These are phyloP conservation scores for Globisporangium paddicum DNA, from an alignment of 352 stramenopile genomes.

Conservation along the genomic window DNA sequence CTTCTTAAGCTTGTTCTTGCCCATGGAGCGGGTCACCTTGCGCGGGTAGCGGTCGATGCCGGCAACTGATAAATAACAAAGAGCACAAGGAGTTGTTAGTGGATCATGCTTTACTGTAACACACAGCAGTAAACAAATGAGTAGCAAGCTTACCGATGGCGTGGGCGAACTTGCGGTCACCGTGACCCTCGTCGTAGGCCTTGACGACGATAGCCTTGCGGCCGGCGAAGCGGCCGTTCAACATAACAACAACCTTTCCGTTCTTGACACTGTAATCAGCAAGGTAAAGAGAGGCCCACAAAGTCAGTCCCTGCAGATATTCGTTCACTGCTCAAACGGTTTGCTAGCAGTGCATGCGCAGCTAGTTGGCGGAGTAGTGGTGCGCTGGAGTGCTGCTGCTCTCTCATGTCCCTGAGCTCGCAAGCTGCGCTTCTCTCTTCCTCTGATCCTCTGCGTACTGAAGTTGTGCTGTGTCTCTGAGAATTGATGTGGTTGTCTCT, in stretches of 20 bases:
- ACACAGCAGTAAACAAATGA: too few relatives aligned
- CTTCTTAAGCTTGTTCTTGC: slow-evolving; percentile 97
- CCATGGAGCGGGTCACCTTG: slow-evolving; percentile 97
- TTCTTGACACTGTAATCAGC: slow-evolving; percentile 87
- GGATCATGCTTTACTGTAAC: background rate
- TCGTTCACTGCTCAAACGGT: background rate
- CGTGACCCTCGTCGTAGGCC: slow-evolving; percentile 96
- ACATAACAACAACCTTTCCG: slow-evolving; percentile 99
- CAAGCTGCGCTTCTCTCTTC: background rate
- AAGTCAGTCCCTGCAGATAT: background rate
- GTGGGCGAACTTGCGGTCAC: slow-evolving; percentile 97
- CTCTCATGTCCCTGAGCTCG: background rate
- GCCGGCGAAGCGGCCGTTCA: slow-evolving; percentile 97
- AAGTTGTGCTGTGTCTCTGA: background rate
- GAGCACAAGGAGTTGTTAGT: background rate
- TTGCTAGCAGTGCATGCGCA: background rate
- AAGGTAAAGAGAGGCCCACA: slow-evolving; percentile 12
- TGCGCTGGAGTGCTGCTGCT: background rate
- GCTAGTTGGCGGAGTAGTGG: background rate
- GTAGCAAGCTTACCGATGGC: slow-evolving; percentile 87
- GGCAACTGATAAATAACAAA: slow-evolving; percentile 62
- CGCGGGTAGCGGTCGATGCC: slow-evolving; percentile 95
- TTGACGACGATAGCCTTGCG: slow-evolving; percentile 99
- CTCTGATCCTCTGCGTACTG: background rate
- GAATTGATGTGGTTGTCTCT: background rate